Base-by-base conservation (phyloP, 345 rosid genomes). In the Raphanus raphanistrum region DNA sequence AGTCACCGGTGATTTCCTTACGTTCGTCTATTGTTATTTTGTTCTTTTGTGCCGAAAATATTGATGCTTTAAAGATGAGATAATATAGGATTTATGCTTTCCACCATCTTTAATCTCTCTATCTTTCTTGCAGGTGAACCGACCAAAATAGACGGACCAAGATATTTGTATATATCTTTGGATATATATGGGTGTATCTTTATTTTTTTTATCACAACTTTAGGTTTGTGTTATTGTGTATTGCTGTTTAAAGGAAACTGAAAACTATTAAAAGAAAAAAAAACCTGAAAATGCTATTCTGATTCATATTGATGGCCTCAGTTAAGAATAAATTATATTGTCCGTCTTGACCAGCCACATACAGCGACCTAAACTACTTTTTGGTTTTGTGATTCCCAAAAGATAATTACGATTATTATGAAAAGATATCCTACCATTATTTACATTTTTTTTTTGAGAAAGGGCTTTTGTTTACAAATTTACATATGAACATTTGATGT, bases 31-130 rank as follows among this genome's bases (percentile, higher is more conserved):
- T 54, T 69, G 52, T 17, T 61, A n/a, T 67, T 45, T 79, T 71
- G 77, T 68, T 68, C 79, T 10, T 64, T 74, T 69, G 71, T 63
- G 82, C 82, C 82, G 75, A 74, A 74, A 27, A 32, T 12, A 2
- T 8, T 63, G 66, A 73, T 74, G 75, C 82, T 68, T 55, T 54
- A 5, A 55, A 59, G 75, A 69, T 73, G 75, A 68, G 82, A 79
- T 79, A 21, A 74, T 54, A 68, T 21, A 27, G 65, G 71, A 73
- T 73, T 73, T 73, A 79, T 79, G 74, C 82, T 68, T 64, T 73
- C 82, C 74, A 72, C 77, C 55, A 32, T 59, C 68, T 65, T 50
- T 73, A 50, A 66, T 61, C 74, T 35, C 61, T 68, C 27, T 66
- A 58, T 72, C 32, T 72, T 50, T 31, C 31, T 10, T 27, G 17